phyloP scores from a whole-genome alignment of 176 grass and related monocot species.

The Ampelocalamus luodianensis region DNA sequence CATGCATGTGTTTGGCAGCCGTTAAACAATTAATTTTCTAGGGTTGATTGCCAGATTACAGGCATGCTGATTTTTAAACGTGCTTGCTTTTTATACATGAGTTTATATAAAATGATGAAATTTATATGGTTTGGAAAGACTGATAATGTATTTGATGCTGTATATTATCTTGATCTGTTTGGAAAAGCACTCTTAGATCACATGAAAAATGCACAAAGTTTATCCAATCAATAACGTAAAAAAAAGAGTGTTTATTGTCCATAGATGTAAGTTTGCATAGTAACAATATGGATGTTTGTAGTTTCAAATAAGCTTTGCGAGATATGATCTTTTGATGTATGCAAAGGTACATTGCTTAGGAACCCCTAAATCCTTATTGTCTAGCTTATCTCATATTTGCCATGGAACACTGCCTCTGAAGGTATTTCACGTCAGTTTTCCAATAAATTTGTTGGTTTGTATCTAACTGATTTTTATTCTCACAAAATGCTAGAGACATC shows the following conservation, averaged over 20 bases:
- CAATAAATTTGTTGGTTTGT: neutral
- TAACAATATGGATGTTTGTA: neutral
- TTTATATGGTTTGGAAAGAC: neutral
- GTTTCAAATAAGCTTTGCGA: neutral
- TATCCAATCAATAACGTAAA: neutral
- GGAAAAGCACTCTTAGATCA: neutral
- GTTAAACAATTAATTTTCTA: neutral
- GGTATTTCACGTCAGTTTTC: neutral
- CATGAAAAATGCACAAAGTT: neutral
- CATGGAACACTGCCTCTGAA: neutral
- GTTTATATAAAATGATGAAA: neutral
- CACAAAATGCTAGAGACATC: neutral
- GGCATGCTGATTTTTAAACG: neutral
- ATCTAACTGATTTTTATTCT: neutral
- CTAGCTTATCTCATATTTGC: slow-evolving; percentile 1
- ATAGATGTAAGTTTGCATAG: neutral
- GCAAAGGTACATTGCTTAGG: neutral
- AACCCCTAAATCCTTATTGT: neutral
- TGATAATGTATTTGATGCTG: neutral
- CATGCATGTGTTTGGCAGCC: neutral
- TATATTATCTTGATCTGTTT: neutral
- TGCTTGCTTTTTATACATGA: neutral
- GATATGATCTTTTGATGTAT: neutral
- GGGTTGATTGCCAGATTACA: neutral
- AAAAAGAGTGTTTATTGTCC: neutral